Conservation (phyloP, 345 rosid genomes). For the Arabidopsis thaliana region TAIR10.1 NC_003070.9:3200001-3200500, state of each 20-base stretch:
- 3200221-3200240: constrained; percentile 25
- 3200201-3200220: constrained; percentile 5
- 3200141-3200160: constrained; percentile 15
- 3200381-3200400: not conserved
- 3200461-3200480: constrained; percentile 26
- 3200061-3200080: constrained; percentile 48
- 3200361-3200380: too few species aligned
- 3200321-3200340: not conserved
- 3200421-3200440: constrained; percentile 14
- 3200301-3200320: not conserved
- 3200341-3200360: not conserved
- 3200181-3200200: constrained; percentile 5
- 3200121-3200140: not conserved
- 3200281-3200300: constrained; percentile 41
- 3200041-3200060: constrained; percentile 35
- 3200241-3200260: constrained; percentile 41
- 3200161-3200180: constrained; percentile 16
- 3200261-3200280: constrained; percentile 33
- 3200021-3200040: constrained; percentile 47
- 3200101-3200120: constrained; percentile 27
- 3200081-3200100: constrained; percentile 32
- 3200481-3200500: constrained; percentile 18
- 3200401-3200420: not conserved
- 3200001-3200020: not conserved
- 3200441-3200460: constrained; percentile 22